These are phyloP conservation scores for Chytriomyces sp. DNA, from an alignment of 192 early-diverging fungal genomes.

Conservation along the genomic window DNA sequence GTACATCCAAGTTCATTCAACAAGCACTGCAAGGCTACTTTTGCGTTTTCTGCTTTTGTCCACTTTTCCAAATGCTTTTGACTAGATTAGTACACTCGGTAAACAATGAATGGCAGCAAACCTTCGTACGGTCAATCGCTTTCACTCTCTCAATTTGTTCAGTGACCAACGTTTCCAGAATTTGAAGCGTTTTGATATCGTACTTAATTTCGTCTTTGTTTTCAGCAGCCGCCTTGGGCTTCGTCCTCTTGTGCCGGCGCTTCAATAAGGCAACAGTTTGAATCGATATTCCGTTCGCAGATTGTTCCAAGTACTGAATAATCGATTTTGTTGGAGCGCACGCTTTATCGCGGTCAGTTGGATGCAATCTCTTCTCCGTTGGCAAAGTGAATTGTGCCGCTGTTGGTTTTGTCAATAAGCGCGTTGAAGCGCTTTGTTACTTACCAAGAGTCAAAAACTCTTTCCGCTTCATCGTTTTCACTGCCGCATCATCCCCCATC, in stretches of 20 bases:
- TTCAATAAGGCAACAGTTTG: background rate
- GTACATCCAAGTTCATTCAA: constrained; percentile 40
- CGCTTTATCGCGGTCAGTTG: background rate
- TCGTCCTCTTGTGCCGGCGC: background rate
- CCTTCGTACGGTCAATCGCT: constrained; percentile 10
- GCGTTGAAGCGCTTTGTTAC: background rate
- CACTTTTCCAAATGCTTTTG: constrained; percentile 30
- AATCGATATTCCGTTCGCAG: constrained; percentile 4
- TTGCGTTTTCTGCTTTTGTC: constrained; percentile 19
- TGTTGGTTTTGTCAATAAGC: too few relatives aligned
- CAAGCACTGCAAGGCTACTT: constrained; percentile 24
- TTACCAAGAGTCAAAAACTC: constrained; percentile 31
- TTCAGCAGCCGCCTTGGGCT: background rate
- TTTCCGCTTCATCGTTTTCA: constrained; percentile 13
- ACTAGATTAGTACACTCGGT: background rate
- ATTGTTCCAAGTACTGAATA: constrained; percentile 32
- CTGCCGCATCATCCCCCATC: background rate
- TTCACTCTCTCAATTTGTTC: constrained; percentile 27
- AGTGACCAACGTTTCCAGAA: constrained; percentile 35
- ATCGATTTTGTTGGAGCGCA: constrained; percentile 32
- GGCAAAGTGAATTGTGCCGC: constrained; percentile 5
- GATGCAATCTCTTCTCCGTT: constrained; percentile 7
- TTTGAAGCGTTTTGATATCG: constrained; percentile 41
- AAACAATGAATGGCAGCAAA: too few relatives aligned
- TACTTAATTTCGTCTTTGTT: constrained; percentile 20